phyloP scores from a whole-genome alignment of 805 yeast genomes.

The Candida silvicultrix region DNA sequence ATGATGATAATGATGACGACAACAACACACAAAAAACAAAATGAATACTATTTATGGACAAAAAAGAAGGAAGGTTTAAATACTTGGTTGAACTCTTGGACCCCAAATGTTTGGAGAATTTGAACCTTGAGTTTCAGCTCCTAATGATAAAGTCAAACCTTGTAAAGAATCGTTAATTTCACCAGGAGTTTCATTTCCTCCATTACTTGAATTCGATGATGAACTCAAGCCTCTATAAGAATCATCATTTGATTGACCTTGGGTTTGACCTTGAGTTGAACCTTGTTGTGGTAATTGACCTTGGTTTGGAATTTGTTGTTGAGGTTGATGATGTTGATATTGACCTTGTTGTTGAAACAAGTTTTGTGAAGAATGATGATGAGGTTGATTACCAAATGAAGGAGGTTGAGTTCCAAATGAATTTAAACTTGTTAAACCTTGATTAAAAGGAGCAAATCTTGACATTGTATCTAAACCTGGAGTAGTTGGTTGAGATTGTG shows the following conservation, averaged over 20 bases:
- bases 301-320: slow-evolving; percentile 5
- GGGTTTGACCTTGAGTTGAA: not conserved
- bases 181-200: slow-evolving; percentile 13
- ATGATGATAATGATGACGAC: not conserved
- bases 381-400: slow-evolving; percentile 2
- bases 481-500: slow-evolving; percentile 23
- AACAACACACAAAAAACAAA: not conserved
- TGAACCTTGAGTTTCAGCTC: slow-evolving; percentile 7
- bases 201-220: slow-evolving; percentile 5
- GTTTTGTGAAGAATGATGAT: slow-evolving; percentile 1
- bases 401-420: slow-evolving; percentile 1
- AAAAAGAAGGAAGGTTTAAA: too few species aligned
- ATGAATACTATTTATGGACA: not conserved
- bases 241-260: slow-evolving; percentile 8
- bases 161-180: slow-evolving; percentile 18
- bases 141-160: slow-evolving; percentile 18
- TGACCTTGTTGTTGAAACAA: slow-evolving; percentile 2
- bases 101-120: slow-evolving; percentile 19
- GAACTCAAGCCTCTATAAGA: not conserved
- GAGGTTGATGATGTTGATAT: not conserved
- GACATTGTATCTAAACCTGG: slow-evolving; percentile 23
- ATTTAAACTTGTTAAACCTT: not conserved
- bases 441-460: slow-evolving; percentile 14
- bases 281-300: slow-evolving; percentile 4
- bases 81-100: slow-evolving; percentile 10